Base-by-base conservation (phyloP, 192 early-diverging fungal species). In the Rhizoclosmatium globosum region DNA sequence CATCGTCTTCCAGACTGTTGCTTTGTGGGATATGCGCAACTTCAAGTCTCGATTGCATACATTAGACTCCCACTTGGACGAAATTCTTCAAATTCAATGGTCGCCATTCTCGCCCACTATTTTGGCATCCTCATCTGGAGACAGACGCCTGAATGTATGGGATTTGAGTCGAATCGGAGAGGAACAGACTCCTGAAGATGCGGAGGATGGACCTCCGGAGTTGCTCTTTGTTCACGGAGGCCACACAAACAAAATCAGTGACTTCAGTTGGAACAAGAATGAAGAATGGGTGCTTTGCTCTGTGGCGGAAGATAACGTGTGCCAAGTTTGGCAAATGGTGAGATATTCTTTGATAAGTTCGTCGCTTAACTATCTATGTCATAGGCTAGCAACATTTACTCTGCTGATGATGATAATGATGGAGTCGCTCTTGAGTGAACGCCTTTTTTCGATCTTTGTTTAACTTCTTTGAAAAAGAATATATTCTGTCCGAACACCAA, bases 321-420 rank as follows among this genome's bases (percentile, higher is more conserved):
- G 94, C 64, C 98, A 99, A 91, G 94, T 97, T 3, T 99, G 98
- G 98, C 95, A 99, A 86, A 97, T 97, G 94, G 96, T 93, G 77
- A 71, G 61, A 59, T 47, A 2, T 43, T 43, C 64, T 41, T n/a
- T 39, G 39, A 50, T 65, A 39, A 41, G 6, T 38, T 41, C 46
- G 57, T 21, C 31, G 31, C 31, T 31, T 31, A 31, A 31, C 31
- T 31, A 31, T 31, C 31, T 31, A 31, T 31, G 31, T 41, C 38
- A 23, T 80, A 89, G 88, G 85, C 88, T 21, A 82, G 83, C 57
- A 89, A 88, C 76, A 89, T 90, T 76, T 90, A 89, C 67, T 76
- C 69, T 23, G 81, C 79, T 47, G 87, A 87, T 47, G 59, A 70
- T 15, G 42, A 61, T 19, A 57, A 7, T 42, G 65, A 59, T 23